phyloP scores from a whole-genome alignment of 2,329 filamentous ascomycete species.

The Lachnellula cervina region DNA sequence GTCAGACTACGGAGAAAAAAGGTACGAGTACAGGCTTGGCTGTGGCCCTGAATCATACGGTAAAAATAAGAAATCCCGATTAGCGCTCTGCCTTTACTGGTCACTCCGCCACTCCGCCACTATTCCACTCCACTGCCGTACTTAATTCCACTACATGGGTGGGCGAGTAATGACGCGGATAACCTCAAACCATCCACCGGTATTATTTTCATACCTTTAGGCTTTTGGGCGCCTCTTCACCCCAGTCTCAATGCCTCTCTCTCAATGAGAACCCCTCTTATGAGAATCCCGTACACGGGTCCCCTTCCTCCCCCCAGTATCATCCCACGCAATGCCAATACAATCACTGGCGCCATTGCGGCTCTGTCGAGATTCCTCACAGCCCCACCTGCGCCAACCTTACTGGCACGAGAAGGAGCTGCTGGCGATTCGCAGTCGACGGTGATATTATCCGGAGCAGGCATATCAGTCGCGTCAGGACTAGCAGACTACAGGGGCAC shows the following conservation, averaged over 20 bases:
- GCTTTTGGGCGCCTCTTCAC: neutral
- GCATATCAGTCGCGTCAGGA: constrained; percentile 88
- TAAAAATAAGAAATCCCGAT: too few relatives aligned
- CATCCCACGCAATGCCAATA: constrained; percentile 66
- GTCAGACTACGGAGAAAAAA: neutral
- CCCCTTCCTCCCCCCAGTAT: constrained; percentile 71
- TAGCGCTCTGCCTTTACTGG: neutral
- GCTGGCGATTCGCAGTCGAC: constrained; percentile 42
- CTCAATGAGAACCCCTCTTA: constrained; percentile 62
- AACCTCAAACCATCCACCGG: neutral
- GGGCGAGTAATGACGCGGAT: constrained; percentile 18
- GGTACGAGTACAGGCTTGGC: too few relatives aligned
- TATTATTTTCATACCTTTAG: neutral
- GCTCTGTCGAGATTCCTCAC: constrained; percentile 75
- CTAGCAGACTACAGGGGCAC: constrained; percentile 87
- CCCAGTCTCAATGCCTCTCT: neutral
- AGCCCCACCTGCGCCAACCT: constrained; percentile 47
- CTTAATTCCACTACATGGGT: neutral
- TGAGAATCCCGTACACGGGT: constrained; percentile 87
- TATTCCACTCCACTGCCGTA: neutral
- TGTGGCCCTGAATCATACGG: too few relatives aligned
- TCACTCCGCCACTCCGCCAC: neutral
- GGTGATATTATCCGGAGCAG: constrained; percentile 72
- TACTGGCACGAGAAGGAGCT: constrained; percentile 31
- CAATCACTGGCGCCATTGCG: constrained; percentile 66